Base-by-base conservation (phyloP, 2,329 filamentous ascomycete species). In the Talaromyces sp. region DNA sequence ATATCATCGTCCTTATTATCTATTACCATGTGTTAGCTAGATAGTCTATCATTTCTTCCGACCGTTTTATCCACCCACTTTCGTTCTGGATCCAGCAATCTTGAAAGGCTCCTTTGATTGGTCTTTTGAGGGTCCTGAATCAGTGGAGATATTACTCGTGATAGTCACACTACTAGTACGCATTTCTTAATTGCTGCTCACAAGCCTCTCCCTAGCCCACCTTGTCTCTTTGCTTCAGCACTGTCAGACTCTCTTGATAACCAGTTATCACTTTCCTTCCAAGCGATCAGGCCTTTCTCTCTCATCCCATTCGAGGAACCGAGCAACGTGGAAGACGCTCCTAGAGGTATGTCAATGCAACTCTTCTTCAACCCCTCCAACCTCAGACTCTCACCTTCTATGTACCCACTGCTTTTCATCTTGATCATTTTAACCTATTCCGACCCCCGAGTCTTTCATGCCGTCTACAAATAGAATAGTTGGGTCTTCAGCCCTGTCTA, bases 11-110 rank as follows among this genome's bases (percentile, higher is more conserved):
- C 45, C 28, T 21, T 33, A 52, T 28, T 39, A 39, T 39, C 21
- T 25, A 52, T 17, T 37, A 37, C 28, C 13, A 39, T 36, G 13
- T 28, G 25, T 28, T 28, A 28, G n/a, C 33, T 37, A 37, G 21
- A 48, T 48, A 48, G 45, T 21, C 28, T 37, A 4, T 51, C 17
- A 22, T n/a, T 37, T 48, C 11, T n/a, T 52, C 33, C 48, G 33
- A 52, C 48, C 33, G 33, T 52, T 52, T 52, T 52, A 22, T 37
- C 35, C 21, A 52, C 19, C 48, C 48, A 39, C 48, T 52, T 52
- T 37, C 48, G 25, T 52, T 33, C 17, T 52, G 15, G 11, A 25
- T n/a, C 48, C 25, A 8, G 13, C 31, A 37, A 37, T 28, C 48
- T 37, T 25, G 11, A 52, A 52, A 13, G 22, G 31, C 17, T 21